Base-by-base conservation (phyloP, 768 basidiomycete genomes). In the Coprinellus aureogranulatus region DNA sequence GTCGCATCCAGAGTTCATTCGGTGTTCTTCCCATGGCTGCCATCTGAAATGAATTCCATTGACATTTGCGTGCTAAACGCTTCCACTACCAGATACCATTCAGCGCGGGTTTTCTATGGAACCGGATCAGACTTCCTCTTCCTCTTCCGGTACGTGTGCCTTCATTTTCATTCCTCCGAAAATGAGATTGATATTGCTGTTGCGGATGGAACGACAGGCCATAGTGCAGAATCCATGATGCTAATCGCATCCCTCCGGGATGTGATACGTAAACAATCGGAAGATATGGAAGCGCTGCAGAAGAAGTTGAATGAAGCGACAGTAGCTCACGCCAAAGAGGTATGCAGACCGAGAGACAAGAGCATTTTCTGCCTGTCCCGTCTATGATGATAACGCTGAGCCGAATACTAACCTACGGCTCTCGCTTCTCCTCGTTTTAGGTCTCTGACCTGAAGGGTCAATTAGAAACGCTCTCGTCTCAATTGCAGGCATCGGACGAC, bases 221-320 rank as follows among this genome's bases (percentile, higher is more conserved):
- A 83, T 65, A 88, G 81, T 65, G 82, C 87, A 1, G 94, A 97
- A 68, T 83, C 87, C 1, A 81, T 86, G 11, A 88, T 91, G 74
- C 76, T 98, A 39, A 87, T 98, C 61, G 79, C 84, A 18, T 93
- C 92, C 4, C 77, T 98, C 57, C 85, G 92, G 30, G 89, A 90
- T 41, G 88, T 90, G 53, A 87, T 98, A 60, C 83, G 84, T 39
- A 84, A 82, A 39, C 94, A 98, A 67, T 82, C 87, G n/a, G 74
- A 82, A 55, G 91, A 96, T 68, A 85, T 95, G 41, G 90, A 90
- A 42, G 62, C 68, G n/a, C 12, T 6, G 22, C 3, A 31, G 16
- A 42, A 9, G 10, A 39, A 34, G 14, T 56, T 59, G 31, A 55
- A 18, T n/a, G 37, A 48, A 12, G 54, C 61, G 27, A 58, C 52